Evolutionary conservation across 2,329 filamentous ascomycete genomes (phyloP), one percentile per base, ranked within the genome.

Genomic region (Didymella glomerata): DNA sequence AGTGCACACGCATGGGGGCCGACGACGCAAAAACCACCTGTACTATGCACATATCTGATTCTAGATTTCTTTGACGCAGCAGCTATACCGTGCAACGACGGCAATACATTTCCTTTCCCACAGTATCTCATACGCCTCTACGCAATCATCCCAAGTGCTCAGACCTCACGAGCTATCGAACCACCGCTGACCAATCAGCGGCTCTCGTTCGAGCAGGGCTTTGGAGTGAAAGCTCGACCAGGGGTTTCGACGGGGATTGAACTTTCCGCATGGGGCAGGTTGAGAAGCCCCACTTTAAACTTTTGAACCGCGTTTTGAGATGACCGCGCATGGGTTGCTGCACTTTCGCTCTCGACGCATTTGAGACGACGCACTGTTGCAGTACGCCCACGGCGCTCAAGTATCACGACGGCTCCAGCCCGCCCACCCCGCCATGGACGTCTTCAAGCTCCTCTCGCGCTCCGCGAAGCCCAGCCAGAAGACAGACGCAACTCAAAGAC

Each of bases 361-460:
- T 7, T 9, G 27, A 28, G 27, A 28, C 27, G 8, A 28, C 2
- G 2, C 4, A 28, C 27, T 5, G 27, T 28, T 9, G 27, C 27
- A 28, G 5, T 28, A 28, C 27, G 27, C 7, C 27, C 27, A 28
- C 27, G 27, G 27, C 27, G 8, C 27, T 28, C 27, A 4, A 28
- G 27, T 28, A 28, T 8, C 27, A 28, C 27, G 8, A 28, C 27
- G 27, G 18, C 18, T 25, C 13, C 40, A 25, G 9, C 9, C 4
- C 36, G 16, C 36, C 16, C 8, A 14, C 5, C n/a, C 24, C 0
- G 67, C 48, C 55, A 91, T 91, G 89, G 89, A 93, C 77, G 87
- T 92, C 54, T 81, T 92, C 71, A 91, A 88, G 70, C 80, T 93
- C 30, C 80, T 93, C 59, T 91, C 90, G 34, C 84, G 90, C 49